phyloP scores from a whole-genome alignment of 176 grass and related monocot genomes.

The Dactylis glomerata region DNA sequence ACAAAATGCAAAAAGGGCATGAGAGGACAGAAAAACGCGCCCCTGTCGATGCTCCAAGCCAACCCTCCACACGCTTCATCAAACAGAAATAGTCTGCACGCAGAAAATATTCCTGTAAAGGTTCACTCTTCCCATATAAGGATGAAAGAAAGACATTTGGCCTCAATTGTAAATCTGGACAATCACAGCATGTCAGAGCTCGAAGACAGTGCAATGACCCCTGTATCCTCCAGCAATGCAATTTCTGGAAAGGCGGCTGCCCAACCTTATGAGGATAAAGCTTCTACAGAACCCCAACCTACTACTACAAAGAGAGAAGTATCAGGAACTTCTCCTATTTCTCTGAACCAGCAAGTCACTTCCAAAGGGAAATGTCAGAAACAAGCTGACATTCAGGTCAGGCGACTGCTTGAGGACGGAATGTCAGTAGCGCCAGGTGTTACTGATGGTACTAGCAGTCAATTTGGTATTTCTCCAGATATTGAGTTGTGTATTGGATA shows the following conservation, averaged over 20 bases:
- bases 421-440: background rate
- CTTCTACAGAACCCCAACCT: background rate
- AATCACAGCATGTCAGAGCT: background rate
- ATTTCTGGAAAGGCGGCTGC: background rate
- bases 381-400: conserved; percentile 9
- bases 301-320: conserved; percentile 27
- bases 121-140: background rate
- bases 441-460: background rate
- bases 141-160: background rate
- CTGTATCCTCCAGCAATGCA: conserved; percentile 4
- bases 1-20: background rate
- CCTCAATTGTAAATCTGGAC: background rate
- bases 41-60: background rate
- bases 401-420: background rate
- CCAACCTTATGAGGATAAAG: conserved; percentile 8
- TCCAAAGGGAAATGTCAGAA: conserved; percentile 6
- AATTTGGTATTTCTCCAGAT: conserved; percentile 25
- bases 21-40: background rate
- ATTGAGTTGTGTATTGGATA: conserved; percentile 1
- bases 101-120: background rate
- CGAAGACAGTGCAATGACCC: background rate
- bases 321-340: conserved; percentile 25
- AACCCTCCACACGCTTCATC: background rate
- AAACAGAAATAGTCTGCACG: background rate
- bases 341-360: background rate